Percentiles rank a stretch among this genome's conserved stretches.
These are phyloP conservation scores for Acanthamoeba royreba DNA, from an alignment of 208 protist genomes.

Conservation along the genomic window DNA sequence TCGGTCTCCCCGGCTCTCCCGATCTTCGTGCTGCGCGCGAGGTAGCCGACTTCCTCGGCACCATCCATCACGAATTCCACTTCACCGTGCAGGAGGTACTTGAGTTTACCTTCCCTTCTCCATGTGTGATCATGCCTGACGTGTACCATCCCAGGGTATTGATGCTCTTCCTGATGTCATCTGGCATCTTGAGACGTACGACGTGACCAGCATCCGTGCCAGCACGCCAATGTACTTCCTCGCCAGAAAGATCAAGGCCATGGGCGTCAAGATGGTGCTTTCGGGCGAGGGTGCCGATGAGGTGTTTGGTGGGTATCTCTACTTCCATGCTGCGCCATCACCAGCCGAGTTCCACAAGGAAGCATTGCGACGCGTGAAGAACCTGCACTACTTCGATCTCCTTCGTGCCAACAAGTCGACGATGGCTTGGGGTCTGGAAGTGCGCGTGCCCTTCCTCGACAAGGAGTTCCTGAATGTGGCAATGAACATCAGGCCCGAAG, in stretches of 20 bases:
- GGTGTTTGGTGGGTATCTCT: constrained; percentile 85
- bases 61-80: constrained; percentile 85
- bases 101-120: not conserved
- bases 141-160: constrained; percentile 65
- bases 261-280: constrained; percentile 89
- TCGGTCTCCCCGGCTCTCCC: constrained; percentile 83
- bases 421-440: constrained; percentile 88
- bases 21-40: constrained; percentile 83
- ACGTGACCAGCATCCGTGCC: constrained; percentile 89
- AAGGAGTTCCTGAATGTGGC: constrained; percentile 80
- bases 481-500: constrained; percentile 81
- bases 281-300: constrained; percentile 87
- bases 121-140: not conserved
- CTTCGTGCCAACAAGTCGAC: constrained; percentile 88
- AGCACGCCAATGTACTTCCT: constrained; percentile 89
- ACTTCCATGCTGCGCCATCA: constrained; percentile 88
- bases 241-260: constrained; percentile 86
- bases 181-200: constrained; percentile 89
- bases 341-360: constrained; percentile 80
- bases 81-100: constrained; percentile 86
- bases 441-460: constrained; percentile 89
- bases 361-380: constrained; percentile 57
- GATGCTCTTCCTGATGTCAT: constrained; percentile 87
- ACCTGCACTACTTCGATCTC: constrained; percentile 84
- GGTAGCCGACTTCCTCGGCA: constrained; percentile 83